Evolutionary conservation across 2,329 filamentous ascomycete species (phyloP).

Genomic region (Fusarium verticillioides): DNA sequence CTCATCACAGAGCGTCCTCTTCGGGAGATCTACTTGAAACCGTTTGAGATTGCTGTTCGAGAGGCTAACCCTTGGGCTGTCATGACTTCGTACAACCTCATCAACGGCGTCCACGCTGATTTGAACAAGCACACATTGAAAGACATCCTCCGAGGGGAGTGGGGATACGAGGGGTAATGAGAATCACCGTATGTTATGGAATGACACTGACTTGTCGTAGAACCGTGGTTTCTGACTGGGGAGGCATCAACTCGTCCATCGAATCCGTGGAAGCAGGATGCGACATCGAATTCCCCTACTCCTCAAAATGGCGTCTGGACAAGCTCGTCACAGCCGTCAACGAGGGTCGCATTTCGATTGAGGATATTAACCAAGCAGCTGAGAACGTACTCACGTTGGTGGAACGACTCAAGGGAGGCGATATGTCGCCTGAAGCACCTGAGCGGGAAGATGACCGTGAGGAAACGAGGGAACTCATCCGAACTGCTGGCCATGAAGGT

Average conservation of each 20-base stretch:
- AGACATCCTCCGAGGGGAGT: constrained; percentile 69
- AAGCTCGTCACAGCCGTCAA: constrained; percentile 66
- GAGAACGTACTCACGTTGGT: constrained; percentile 70
- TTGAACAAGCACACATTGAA: constrained; percentile 66
- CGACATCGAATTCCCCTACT: constrained; percentile 69
- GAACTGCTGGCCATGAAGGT: constrained; percentile 69
- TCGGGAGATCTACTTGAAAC: constrained; percentile 77
- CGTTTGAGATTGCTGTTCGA: constrained; percentile 77
- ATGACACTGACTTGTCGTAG: constrained; percentile 47
- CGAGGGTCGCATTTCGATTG: constrained; percentile 58
- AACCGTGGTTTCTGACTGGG: constrained; percentile 69
- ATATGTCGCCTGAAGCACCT: constrained; percentile 65
- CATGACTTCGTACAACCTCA: constrained; percentile 75
- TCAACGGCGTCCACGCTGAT: constrained; percentile 70
- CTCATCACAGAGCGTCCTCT: constrained; percentile 72
- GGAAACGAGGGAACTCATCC: constrained; percentile 69
- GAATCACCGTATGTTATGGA: not conserved
- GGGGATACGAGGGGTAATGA: constrained; percentile 68
- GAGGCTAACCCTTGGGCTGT: constrained; percentile 76
- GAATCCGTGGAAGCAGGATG: constrained; percentile 66
- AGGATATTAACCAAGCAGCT: constrained; percentile 66
- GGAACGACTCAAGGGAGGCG: constrained; percentile 69
- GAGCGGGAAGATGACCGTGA: constrained; percentile 67
- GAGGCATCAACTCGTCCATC: constrained; percentile 65
- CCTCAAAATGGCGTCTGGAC: constrained; percentile 65